Percentiles rank a stretch among this genome's conserved stretches.
Evolutionary conservation across 2,329 filamentous ascomycete species (phyloP).

Genomic region (Colletotrichum kahawae): DNA sequence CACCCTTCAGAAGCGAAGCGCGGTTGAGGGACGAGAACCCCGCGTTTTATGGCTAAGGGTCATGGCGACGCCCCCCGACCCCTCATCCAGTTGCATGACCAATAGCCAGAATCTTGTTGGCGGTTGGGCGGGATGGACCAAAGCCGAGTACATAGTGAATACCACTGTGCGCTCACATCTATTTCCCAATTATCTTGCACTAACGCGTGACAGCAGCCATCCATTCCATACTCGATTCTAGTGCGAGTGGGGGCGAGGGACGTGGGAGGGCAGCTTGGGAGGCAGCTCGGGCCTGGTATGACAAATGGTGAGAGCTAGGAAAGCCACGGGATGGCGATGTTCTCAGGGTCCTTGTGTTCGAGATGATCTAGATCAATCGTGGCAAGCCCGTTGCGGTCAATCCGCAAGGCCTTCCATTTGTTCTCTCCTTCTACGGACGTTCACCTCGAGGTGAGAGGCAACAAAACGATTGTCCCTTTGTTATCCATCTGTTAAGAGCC

Average conservation of each 20-base stretch:
- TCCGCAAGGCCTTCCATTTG: not conserved
- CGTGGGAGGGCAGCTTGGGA: not conserved
- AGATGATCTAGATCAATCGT: not conserved
- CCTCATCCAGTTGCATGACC: conserved; percentile 17
- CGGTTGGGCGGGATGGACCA: not conserved
- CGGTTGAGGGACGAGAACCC: conserved; percentile 7
- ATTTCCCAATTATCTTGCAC: conserved; percentile 1
- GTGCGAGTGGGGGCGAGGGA: not conserved
- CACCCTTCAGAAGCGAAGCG: not conserved
- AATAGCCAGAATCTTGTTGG: conserved; percentile 16
- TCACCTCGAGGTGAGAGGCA: not conserved
- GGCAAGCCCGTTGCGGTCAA: not conserved
- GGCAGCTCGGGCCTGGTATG: not conserved
- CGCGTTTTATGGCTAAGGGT: conserved; percentile 14
- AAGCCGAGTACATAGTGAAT: conserved; percentile 5
- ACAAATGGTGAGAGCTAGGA: not conserved
- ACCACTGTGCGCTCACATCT: conserved; percentile 6
- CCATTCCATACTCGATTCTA: not conserved
- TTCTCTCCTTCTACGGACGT: not conserved
- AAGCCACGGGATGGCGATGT: not conserved
- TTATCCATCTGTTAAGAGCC: not conserved
- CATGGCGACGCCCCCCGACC: not conserved
- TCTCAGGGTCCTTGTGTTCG: not conserved
- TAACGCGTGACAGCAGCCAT: conserved; percentile 3
- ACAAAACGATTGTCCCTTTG: not conserved